Base-by-base conservation (phyloP, 805 yeast species). In the Candida chilensis region DNA sequence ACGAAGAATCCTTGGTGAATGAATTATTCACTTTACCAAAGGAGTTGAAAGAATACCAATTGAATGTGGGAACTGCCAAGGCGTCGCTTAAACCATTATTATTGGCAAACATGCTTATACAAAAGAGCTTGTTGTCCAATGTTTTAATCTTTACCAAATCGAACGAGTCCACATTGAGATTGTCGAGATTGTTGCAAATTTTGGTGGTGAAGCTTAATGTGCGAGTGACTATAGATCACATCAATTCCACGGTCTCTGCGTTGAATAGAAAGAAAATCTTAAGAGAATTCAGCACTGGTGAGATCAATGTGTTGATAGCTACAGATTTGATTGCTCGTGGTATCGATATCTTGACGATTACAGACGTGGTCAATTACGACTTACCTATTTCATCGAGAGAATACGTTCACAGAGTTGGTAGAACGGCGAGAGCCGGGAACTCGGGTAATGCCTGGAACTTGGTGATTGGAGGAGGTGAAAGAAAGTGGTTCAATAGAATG, bases 291-390 rank as follows among this genome's bases (percentile, higher is more conserved):
- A 61, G 71, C 10, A 44, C 49, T 2, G 76, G 75, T 12, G 61
- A 67, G 2, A 57, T 74, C 28, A 58, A 65, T 26, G 47, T 86
- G 21, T 61, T 72, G 50, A 78, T 71, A 36, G 87, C 85, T 16
- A 92, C 98, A 0, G 99, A 92, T 57, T 64, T 92, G 42, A 81
- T 92, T 52, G 83, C 96, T n/a, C 77, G 99, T 57, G 99, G 99
- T 60, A 71, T 92, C 29, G 95, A 90, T 55, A 67, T 92, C 27
- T 56, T 67, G 11, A 65, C 74, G 3, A 72, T 92, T 29, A 65
- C 73, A 27, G 71, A 74, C 37, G 96, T 92, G 9, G 60, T 92
- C 30, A 92, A 92, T 54, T 92, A 92, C 52, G 97, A 92, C 48
- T 53, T 87, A 32, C 98, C 99, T 15, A 66, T 74, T 16, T 81